Evolutionary conservation across 345 rosid species (phyloP), one percentile per base, ranked within the genome.

Genomic region (Citrus hindsii): DNA sequence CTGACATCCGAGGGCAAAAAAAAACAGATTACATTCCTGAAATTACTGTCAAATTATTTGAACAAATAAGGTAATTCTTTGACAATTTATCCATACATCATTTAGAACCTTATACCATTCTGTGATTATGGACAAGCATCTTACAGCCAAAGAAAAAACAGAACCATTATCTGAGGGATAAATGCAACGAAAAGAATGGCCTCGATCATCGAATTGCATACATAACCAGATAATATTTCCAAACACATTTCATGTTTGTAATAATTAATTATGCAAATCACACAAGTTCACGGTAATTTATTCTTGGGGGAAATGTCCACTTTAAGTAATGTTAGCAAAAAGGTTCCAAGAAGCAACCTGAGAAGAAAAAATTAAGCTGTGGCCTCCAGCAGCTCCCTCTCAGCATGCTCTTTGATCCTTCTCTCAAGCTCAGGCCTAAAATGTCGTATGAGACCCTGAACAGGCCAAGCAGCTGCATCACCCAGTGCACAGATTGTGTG

Each of bases 391-490:
- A 97, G 85, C 86, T 97, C 99, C 85, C 90, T 92, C 77, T 92
- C 94, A 0, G 97, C 98, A 51, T 87, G 98, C 82, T 93, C 93
- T 84, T 79, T 90, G 32, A 94, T 94, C 82, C 98, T 90, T 86
- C 99, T 93, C 86, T 97, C 98, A 0, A 97, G 88, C 90, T 94
- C 99, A 61, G 99, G 98, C 91, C 99, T 91, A 83, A 96, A 96
- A 76, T 96, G 98, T 79, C 97, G 80, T 55, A 94, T 96, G 59
- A 96, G 92, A 84, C 99, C 99, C 81, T 96, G 98, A 74, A 94
- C 99, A 46, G 97, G 99, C 99, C 99, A 96, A 74, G 99, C 99
- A 64, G 98, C 98, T 48, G 99, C 99, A 89, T 96, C 99, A 81
- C 99, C 99, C 81, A 94, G 80, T 16, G 99, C 99, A 80, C 99